These are phyloP conservation scores for Metarhizium album DNA, from an alignment of 2,329 filamentous ascomycete genomes.

Conservation along the genomic window DNA sequence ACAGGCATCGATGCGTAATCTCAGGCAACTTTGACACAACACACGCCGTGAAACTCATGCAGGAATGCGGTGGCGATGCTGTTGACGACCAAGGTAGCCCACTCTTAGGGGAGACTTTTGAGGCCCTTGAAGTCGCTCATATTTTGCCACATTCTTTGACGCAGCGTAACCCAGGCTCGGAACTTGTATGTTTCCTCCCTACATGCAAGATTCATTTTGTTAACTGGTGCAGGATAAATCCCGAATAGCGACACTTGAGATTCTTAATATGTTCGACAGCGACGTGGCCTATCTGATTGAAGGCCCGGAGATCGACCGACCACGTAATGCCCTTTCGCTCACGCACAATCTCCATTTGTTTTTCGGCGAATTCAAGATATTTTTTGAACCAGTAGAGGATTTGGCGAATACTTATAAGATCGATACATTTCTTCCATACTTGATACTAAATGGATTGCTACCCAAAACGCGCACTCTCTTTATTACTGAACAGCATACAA, in stretches of 20 bases:
- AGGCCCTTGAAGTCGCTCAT: constrained; percentile 10
- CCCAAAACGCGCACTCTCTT: constrained; percentile 20
- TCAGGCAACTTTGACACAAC: neutral
- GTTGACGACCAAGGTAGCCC: neutral
- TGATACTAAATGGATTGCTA: constrained; percentile 5
- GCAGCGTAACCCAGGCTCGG: constrained; percentile 1
- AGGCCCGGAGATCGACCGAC: constrained; percentile 27
- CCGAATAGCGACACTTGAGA: constrained; percentile 23
- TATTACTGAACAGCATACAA: constrained; percentile 13
- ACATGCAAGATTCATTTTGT: neutral
- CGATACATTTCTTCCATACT: constrained; percentile 7
- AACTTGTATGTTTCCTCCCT: constrained; percentile 6
- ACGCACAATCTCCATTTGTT: constrained; percentile 9
- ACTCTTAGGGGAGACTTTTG: neutral
- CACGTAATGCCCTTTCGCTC: constrained; percentile 23
- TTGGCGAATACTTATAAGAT: constrained; percentile 21
- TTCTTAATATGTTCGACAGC: constrained; percentile 32
- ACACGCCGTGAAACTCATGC: neutral
- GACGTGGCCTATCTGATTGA: constrained; percentile 25
- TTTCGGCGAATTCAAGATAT: constrained; percentile 14
- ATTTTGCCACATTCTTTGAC: constrained; percentile 9
- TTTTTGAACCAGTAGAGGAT: constrained; percentile 9
- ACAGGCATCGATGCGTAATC: neutral
- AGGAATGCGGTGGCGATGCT: neutral
- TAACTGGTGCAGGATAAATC: constrained; percentile 12